phyloP scores from a whole-genome alignment of 2,329 filamentous ascomycete species.

The Acephala macrosclerotiorum region DNA sequence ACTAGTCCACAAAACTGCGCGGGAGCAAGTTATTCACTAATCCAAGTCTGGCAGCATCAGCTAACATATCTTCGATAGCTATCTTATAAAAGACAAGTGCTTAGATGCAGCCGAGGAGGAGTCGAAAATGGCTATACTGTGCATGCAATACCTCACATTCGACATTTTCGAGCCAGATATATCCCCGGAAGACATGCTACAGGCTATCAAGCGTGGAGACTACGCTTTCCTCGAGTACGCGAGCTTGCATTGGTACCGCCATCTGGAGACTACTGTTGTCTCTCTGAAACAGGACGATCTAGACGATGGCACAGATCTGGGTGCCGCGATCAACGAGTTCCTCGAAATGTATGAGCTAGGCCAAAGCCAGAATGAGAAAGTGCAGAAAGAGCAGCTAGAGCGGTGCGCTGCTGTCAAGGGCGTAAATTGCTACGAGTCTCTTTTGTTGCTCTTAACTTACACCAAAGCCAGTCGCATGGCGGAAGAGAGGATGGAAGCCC shows the following conservation, averaged over 20 bases:
- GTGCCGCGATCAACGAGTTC: conserved; percentile 12
- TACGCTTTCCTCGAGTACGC: conserved; percentile 44
- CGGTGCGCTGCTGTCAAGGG: conserved; percentile 7
- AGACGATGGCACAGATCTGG: conserved; percentile 6
- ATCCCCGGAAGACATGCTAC: conserved; percentile 15
- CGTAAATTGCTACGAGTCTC: conserved; percentile 19
- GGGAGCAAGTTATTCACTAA: background rate
- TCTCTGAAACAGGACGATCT: background rate
- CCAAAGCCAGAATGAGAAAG: conserved; percentile 3
- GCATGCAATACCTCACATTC: conserved; percentile 40
- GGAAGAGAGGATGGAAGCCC: conserved; percentile 23
- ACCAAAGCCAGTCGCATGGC: conserved; percentile 15
- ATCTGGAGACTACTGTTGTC: conserved; percentile 30
- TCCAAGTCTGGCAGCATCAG: conserved; percentile 40
- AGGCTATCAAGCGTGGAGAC: conserved; percentile 28
- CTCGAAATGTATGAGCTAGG: background rate
- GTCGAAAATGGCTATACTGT: conserved; percentile 37
- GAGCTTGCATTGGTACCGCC: conserved; percentile 39
- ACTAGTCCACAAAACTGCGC: conserved; percentile 32
- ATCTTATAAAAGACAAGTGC: conserved; percentile 27
- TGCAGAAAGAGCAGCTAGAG: conserved; percentile 6
- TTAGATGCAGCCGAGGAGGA: conserved; percentile 29
- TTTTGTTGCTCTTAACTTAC: conserved; percentile 21
- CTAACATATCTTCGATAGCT: conserved; percentile 19
- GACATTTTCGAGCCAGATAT: conserved; percentile 32